Percentiles rank a stretch among this genome's conserved stretches.
These are phyloP conservation scores for barrel medic (Medicago truncatula) DNA, from an alignment of 306 rosid genomes.

Conservation along the genomic window DNA sequence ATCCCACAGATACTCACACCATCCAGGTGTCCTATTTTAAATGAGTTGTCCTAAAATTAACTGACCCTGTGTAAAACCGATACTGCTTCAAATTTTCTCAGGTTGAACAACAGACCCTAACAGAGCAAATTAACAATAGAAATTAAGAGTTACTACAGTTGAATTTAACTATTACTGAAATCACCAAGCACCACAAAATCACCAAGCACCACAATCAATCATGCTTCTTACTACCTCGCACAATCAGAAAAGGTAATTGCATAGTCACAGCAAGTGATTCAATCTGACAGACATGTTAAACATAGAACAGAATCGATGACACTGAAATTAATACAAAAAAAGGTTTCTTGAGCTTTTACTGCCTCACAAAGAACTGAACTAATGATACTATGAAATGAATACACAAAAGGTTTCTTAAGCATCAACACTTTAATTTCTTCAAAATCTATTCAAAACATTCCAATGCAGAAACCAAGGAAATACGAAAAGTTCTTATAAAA, in stretches of 20 bases:
- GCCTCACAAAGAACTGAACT: not conserved
- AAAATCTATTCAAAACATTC: constrained; percentile 16
- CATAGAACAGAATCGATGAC: constrained; percentile 1
- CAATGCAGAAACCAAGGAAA: no score
- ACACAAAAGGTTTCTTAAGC: constrained; percentile 5
- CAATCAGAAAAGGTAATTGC: not conserved
- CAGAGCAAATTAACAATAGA: not conserved
- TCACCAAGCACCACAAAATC: no score
- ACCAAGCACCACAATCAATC: constrained; percentile 10
- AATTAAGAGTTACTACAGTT: not conserved
- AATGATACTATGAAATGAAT: not conserved
- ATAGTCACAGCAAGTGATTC: not conserved
- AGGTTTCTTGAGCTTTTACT: not conserved
- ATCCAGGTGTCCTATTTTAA: no score
- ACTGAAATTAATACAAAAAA: not conserved
- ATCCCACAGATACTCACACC: no score
- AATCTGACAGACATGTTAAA: constrained; percentile 10
- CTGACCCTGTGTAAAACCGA: constrained; percentile 18
- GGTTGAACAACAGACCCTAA: constrained; percentile 12
- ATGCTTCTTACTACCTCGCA: not conserved
- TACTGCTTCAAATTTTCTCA: not conserved
- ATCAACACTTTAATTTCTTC: constrained; percentile 5
- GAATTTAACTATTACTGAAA: no score
- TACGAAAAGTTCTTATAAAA: not conserved
- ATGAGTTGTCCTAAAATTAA: not conserved